Percentiles rank a stretch among this genome's conserved stretches.
These are phyloP conservation scores for Cryphonectria radicalis DNA, from an alignment of 2,329 filamentous ascomycete genomes.

Conservation along the genomic window DNA sequence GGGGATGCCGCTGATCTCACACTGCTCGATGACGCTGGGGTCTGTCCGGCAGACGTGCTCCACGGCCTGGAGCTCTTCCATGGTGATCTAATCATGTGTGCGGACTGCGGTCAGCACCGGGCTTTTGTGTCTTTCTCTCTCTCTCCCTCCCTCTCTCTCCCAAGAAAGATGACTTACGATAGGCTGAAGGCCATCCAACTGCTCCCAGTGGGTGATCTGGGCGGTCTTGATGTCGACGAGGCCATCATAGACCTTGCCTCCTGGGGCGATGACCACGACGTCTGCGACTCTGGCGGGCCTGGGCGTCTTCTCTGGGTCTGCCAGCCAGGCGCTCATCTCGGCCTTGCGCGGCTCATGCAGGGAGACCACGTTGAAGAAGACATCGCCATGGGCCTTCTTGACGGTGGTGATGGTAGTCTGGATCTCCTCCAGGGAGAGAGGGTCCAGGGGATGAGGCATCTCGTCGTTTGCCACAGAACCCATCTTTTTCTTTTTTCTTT, in stretches of 20 bases:
- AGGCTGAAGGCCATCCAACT: conserved; percentile 77
- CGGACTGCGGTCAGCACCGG: conserved; percentile 22
- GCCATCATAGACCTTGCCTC: conserved; percentile 82
- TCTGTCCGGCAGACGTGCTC: conserved; percentile 78
- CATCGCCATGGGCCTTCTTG: conserved; percentile 68
- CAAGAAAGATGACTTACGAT: conserved; percentile 60
- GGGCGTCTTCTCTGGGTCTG: conserved; percentile 61
- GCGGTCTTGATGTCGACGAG: conserved; percentile 72
- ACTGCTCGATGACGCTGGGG: conserved; percentile 88
- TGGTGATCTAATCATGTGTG: conserved; percentile 67
- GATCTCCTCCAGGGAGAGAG: conserved; percentile 74
- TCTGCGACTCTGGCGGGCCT: conserved; percentile 77
- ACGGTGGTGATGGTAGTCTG: conserved; percentile 70
- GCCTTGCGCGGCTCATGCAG: conserved; percentile 84
- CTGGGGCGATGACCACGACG: conserved; percentile 78
- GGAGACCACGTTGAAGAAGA: conserved; percentile 86
- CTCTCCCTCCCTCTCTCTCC: too few relatives aligned
- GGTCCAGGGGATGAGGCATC: conserved; percentile 72
- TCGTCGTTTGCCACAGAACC: conserved; percentile 23
- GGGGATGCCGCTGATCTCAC: conserved; percentile 78
- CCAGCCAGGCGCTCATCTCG: conserved; percentile 81
- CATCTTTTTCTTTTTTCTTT: conserved; percentile 25
- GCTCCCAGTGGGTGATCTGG: conserved; percentile 75
- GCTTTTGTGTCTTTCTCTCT: too few relatives aligned
- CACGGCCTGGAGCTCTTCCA: conserved; percentile 84